Evolutionary conservation across 495 filamentous ascomycete species (phyloP).

Genomic region (Eremomyces bilateralis): DNA sequence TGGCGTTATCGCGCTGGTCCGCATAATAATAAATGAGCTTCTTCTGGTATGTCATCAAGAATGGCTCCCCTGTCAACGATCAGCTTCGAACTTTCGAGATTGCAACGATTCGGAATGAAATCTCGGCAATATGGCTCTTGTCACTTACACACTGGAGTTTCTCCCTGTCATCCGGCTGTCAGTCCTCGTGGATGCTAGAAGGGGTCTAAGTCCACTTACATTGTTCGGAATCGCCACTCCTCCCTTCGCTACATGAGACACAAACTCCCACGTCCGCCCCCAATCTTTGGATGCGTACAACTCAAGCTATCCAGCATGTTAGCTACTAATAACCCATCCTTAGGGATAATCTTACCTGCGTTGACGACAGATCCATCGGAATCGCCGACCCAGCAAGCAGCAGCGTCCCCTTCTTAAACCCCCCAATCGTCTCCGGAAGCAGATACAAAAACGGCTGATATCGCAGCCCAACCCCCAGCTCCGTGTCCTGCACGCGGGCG

Average conservation of each 20-base stretch:
- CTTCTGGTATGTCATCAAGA: slow-evolving; percentile 30
- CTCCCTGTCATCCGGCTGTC: too few relatives aligned
- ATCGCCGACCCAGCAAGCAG: slow-evolving; percentile 41
- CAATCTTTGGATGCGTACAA: slow-evolving; percentile 38
- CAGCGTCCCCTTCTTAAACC: slow-evolving; percentile 35
- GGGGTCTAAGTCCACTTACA: background rate
- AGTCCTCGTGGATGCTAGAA: background rate
- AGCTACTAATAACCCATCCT: too few relatives aligned
- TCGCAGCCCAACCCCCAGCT: slow-evolving; percentile 34
- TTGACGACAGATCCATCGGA: slow-evolving; percentile 35
- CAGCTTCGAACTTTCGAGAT: too few relatives aligned
- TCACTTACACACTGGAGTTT: too few relatives aligned
- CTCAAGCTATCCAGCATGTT: too few relatives aligned
- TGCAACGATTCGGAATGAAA: too few relatives aligned
- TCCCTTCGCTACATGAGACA: background rate
- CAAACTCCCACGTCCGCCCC: slow-evolving; percentile 13
- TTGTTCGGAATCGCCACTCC: background rate
- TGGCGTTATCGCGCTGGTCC: slow-evolving; percentile 38
- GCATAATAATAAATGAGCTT: slow-evolving; percentile 44
- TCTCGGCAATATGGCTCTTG: too few relatives aligned
- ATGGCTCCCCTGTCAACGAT: slow-evolving; percentile 53
- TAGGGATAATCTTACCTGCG: too few relatives aligned
- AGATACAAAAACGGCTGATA: slow-evolving; percentile 49
- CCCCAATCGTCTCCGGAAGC: slow-evolving; percentile 31
- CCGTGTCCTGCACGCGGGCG: slow-evolving; percentile 38